A percentile compares a stretch with the other conserved stretches of the same genome.
Evolutionary conservation across 306 rosid species (phyloP).

Genomic region (Cyamopsis tetragonoloba): DNA sequence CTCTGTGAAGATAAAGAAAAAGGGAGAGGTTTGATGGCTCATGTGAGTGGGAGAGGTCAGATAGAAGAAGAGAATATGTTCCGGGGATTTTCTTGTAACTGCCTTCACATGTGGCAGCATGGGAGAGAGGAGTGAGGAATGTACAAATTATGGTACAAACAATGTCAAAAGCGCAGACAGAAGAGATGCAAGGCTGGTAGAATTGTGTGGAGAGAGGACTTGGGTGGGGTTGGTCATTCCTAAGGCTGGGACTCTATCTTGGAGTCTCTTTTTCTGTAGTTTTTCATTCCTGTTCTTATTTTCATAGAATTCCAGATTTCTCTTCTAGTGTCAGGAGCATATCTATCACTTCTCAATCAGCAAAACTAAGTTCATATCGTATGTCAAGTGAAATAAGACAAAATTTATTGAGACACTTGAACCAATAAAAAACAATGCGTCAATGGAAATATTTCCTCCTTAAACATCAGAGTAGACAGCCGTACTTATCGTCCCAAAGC

Average conservation of each 20-base stretch:
- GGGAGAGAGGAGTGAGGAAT: neutral
- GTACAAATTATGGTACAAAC: neutral
- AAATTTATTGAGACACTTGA: neutral
- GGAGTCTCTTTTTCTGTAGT: neutral
- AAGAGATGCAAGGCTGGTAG: neutral
- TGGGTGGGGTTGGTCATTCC: neutral
- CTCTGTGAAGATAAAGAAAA: neutral
- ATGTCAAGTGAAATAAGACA: neutral
- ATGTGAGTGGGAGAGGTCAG: neutral
- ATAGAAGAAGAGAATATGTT: neutral
- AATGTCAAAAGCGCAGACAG: neutral
- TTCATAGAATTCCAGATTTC: slow-evolving; percentile 5
- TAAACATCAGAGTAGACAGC: neutral
- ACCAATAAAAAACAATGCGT: neutral
- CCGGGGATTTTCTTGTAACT: neutral
- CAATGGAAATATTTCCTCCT: neutral
- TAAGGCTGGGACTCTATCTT: neutral
- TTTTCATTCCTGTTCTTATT: neutral
- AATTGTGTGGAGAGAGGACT: neutral
- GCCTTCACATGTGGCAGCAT: neutral
- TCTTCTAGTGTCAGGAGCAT: too few species aligned
- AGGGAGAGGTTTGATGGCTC: neutral
- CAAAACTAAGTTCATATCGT: neutral
- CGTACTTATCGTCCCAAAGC: neutral
- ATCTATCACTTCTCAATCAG: neutral